phyloP scores from a whole-genome alignment of 371 early-diverging fungal species.

The Zopfochytrium polystomum region DNA sequence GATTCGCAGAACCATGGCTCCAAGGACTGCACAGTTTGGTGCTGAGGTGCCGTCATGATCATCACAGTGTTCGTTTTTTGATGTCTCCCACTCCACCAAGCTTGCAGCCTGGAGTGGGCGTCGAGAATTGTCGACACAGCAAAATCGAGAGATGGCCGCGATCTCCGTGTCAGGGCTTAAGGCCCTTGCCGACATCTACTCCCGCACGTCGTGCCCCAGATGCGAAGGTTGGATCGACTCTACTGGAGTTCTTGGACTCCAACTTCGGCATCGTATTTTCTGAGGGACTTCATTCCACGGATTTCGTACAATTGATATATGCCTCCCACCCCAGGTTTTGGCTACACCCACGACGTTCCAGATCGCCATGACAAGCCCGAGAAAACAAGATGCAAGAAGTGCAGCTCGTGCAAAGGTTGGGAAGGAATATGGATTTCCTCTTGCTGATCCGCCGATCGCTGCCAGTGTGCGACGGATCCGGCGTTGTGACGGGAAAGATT shows the following conservation, averaged over 20 bases:
- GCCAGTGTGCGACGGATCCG: constrained; percentile 32
- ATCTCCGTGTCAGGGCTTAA: too few relatives aligned
- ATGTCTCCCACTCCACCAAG: too few relatives aligned
- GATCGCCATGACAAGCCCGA: constrained; percentile 40
- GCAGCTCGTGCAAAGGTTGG: constrained; percentile 29
- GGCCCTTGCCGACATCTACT: constrained; percentile 36
- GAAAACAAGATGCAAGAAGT: constrained; percentile 35
- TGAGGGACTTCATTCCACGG: background rate
- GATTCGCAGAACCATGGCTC: too few relatives aligned
- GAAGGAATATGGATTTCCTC: background rate
- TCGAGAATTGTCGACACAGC: too few relatives aligned
- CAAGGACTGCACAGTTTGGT: too few relatives aligned
- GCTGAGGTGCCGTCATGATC: too few relatives aligned
- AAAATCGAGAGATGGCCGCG: too few relatives aligned
- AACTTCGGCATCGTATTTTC: too few relatives aligned
- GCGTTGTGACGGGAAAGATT: constrained; percentile 29
- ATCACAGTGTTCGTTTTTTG: too few relatives aligned
- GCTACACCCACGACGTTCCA: constrained; percentile 30
- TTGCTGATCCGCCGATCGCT: background rate
- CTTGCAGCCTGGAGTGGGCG: too few relatives aligned
- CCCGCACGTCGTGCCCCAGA: constrained; percentile 38
- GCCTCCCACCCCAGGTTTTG: constrained; percentile 23
- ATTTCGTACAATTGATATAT: background rate
- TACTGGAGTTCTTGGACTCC: too few relatives aligned
- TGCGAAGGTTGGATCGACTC: constrained; percentile 36